Conservation (phyloP, 495 filamentous ascomycete species). For the Evansstolkia leycettana region DNA sequence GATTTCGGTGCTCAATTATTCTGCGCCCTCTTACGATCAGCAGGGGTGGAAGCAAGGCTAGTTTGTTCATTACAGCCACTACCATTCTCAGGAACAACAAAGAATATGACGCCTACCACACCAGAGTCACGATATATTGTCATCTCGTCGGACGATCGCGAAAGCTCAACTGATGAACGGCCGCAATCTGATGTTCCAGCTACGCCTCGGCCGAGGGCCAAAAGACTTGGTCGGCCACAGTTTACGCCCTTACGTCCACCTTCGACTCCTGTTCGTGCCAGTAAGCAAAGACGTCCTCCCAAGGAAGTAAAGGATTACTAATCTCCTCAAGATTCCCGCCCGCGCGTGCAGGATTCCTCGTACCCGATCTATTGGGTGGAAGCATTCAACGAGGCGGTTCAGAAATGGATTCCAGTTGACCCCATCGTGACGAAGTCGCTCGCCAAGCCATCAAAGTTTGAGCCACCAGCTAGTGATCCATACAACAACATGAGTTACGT, state of each 20-base stretch:
- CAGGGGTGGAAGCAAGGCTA: conserved; percentile 70
- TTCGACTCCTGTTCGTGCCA: conserved; percentile 1
- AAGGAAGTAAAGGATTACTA: no score
- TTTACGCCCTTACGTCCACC: conserved; percentile 10
- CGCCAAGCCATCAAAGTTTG: conserved; percentile 60
- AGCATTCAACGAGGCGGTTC: conserved; percentile 65
- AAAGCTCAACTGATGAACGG: conserved; percentile 17
- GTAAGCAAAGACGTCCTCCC: no score
- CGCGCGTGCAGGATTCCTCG: conserved; percentile 32
- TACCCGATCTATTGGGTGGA: conserved; percentile 92
- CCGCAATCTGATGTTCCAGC: conserved; percentile 5
- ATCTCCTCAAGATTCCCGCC: conserved; percentile 14
- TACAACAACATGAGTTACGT: conserved; percentile 72
- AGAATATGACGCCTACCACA: conserved; percentile 29
- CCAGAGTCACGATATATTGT: conserved; percentile 21
- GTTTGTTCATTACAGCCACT: conserved; percentile 87
- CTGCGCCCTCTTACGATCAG: conserved; percentile 68
- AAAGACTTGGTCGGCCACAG: neutral
- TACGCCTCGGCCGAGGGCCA: conserved; percentile 7
- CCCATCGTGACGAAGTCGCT: conserved; percentile 68
- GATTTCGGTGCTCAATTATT: conserved; percentile 87
- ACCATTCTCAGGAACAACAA: conserved; percentile 52
- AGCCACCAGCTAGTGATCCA: conserved; percentile 64
- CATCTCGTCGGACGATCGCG: conserved; percentile 26
- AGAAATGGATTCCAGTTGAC: conserved; percentile 88